phyloP scores from a whole-genome alignment of 139 green algal species.

The Picochlorum sp. region DNA sequence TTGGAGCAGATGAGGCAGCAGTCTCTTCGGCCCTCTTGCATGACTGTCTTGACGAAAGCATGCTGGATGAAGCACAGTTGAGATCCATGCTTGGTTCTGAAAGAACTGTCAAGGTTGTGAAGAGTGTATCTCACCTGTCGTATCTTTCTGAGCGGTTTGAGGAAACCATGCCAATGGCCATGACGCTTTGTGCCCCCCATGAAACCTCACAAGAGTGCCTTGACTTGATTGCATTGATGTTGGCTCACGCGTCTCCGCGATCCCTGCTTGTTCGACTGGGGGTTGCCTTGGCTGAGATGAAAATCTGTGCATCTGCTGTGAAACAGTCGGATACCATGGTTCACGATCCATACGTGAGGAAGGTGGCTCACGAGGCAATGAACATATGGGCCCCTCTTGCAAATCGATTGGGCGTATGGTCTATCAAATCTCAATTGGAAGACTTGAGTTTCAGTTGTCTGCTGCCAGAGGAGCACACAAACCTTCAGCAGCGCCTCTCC shows the following conservation, averaged over 20 bases:
- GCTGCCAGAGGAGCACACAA: conserved; percentile 36
- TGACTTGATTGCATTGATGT: conserved; percentile 50
- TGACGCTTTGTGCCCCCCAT: not conserved
- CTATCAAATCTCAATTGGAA: conserved; percentile 85
- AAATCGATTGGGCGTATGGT: conserved; percentile 82
- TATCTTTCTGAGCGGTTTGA: conserved; percentile 43
- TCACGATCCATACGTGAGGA: not conserved
- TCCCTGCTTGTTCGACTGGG: conserved; percentile 80
- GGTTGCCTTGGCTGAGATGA: conserved; percentile 67
- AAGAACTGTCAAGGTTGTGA: conserved; percentile 36
- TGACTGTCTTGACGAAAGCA: conserved; percentile 44
- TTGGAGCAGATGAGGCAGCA: conserved; percentile 51
- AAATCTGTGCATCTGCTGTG: conserved; percentile 44
- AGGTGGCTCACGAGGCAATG: conserved; percentile 51
- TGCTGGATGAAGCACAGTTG: conserved; percentile 36
- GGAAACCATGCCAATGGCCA: conserved; percentile 18
- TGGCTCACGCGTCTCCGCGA: conserved; percentile 54
- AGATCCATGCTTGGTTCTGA: conserved; percentile 38
- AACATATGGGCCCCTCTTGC: conserved; percentile 78
- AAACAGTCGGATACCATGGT: no score
- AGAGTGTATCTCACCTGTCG: conserved; percentile 34
- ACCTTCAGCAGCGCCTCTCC: conserved; percentile 15
- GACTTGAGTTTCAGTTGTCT: conserved; percentile 73
- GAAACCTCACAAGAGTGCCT: not conserved
- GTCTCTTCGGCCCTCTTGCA: conserved; percentile 58